Conservation (phyloP, 495 filamentous ascomycete genomes). For the Aspergillus indologenus region DNA sequence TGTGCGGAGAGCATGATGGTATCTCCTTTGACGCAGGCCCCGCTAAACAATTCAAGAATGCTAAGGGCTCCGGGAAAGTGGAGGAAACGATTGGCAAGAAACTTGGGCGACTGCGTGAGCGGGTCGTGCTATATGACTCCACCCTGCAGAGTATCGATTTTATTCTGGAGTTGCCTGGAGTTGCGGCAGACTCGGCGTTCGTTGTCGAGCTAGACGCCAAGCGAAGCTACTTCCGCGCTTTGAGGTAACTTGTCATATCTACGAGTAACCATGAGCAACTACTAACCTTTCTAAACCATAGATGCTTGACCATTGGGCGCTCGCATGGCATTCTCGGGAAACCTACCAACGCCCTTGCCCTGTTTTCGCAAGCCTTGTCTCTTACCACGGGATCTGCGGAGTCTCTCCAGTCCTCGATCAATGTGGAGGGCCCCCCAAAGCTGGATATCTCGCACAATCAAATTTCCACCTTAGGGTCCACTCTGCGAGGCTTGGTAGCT, state of each 20-base stretch:
- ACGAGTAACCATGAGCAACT: background rate
- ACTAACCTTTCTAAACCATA: conserved; percentile 29
- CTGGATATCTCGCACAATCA: conserved; percentile 59
- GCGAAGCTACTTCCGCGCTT: conserved; percentile 77
- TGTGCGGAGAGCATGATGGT: conserved; percentile 78
- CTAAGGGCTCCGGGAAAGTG: conserved; percentile 53
- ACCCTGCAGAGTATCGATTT: conserved; percentile 86
- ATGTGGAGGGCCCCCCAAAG: conserved; percentile 43
- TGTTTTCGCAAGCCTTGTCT: conserved; percentile 66
- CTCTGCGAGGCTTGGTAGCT: conserved; percentile 64
- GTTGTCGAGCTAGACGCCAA: conserved; percentile 73
- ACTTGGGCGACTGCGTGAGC: conserved; percentile 77
- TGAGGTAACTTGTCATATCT: conserved; percentile 57
- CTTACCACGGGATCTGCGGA: conserved; percentile 43
- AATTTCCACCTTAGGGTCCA: conserved; percentile 52
- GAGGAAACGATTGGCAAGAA: conserved; percentile 63
- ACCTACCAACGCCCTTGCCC: conserved; percentile 77
- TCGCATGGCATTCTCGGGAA: conserved; percentile 75
- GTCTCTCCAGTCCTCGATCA: conserved; percentile 31
- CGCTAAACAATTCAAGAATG: conserved; percentile 41
- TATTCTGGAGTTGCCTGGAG: conserved; percentile 82
- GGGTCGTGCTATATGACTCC: conserved; percentile 88
- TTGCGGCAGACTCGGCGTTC: conserved; percentile 80
- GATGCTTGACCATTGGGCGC: conserved; percentile 79
- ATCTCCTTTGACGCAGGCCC: conserved; percentile 57